Evolutionary conservation across 1,139 yeast species (phyloP).

Genomic region (Suhomyces coccinellae): DNA sequence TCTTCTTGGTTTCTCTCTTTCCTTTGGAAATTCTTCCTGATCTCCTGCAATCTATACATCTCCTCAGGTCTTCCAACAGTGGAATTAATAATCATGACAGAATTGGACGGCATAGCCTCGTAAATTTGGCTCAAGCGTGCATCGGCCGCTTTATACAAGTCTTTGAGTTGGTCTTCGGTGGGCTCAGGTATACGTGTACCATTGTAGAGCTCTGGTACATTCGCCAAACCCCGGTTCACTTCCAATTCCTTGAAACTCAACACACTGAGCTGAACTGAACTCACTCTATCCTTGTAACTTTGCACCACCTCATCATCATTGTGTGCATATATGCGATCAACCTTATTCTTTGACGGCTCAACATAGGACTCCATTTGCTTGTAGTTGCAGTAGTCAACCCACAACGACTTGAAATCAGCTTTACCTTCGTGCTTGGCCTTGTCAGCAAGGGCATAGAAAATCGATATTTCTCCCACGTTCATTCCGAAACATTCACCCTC

Average conservation of each 20-base stretch:
- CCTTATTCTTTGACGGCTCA: slow-evolving; percentile 28
- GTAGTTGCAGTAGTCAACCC: slow-evolving; percentile 36
- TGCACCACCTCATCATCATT: slow-evolving; percentile 62
- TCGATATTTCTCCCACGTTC: slow-evolving; percentile 36
- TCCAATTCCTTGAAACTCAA: slow-evolving; percentile 63
- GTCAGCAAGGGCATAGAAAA: slow-evolving; percentile 28
- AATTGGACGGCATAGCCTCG: slow-evolving; percentile 52
- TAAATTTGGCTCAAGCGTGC: slow-evolving; percentile 51
- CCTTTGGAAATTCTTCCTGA: slow-evolving; percentile 38
- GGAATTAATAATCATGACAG: slow-evolving; percentile 61
- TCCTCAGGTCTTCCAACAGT: slow-evolving; percentile 63
- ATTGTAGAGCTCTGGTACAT: slow-evolving; percentile 8
- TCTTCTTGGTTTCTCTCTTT: slow-evolving; percentile 38
- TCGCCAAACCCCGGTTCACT: slow-evolving; percentile 32
- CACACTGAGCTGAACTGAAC: slow-evolving; percentile 49
- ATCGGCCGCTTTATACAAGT: slow-evolving; percentile 29
- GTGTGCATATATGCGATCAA: slow-evolving; percentile 37
- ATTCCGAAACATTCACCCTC: slow-evolving; percentile 70
- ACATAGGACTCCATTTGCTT: slow-evolving; percentile 12
- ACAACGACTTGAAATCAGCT: slow-evolving; percentile 30
- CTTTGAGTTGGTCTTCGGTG: not conserved
- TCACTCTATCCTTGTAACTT: slow-evolving; percentile 33
- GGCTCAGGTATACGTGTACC: slow-evolving; percentile 1
- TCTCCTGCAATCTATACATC: slow-evolving; percentile 48
- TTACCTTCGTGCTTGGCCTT: slow-evolving; percentile 2